phyloP scores from a whole-genome alignment of 2,329 filamentous ascomycete species.

The Colletotrichum salicis region DNA sequence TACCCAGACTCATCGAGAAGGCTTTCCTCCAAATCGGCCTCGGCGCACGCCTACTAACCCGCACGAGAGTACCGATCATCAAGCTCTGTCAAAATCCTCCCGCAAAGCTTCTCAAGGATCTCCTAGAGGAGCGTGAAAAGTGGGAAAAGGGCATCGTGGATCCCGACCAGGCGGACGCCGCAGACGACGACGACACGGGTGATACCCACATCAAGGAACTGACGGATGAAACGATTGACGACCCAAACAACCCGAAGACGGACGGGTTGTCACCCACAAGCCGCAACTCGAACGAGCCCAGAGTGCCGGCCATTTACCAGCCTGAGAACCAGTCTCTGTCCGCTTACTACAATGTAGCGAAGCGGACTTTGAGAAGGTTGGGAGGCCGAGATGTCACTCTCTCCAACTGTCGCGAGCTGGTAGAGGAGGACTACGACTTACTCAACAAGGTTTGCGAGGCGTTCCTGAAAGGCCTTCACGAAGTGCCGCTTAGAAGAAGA shows the following conservation, averaged over 20 bases:
- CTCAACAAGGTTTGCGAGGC: constrained; percentile 63
- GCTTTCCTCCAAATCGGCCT: constrained; percentile 77
- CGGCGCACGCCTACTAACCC: constrained; percentile 80
- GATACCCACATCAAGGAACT: constrained; percentile 16
- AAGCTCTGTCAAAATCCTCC: constrained; percentile 83
- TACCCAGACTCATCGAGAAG: constrained; percentile 81
- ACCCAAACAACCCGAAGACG: neutral
- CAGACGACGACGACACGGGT: constrained; percentile 42
- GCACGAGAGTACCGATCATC: constrained; percentile 86
- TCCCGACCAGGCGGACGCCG: constrained; percentile 49
- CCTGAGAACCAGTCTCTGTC: constrained; percentile 51
- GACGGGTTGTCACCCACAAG: neutral
- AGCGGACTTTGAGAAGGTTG: constrained; percentile 59
- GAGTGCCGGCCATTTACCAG: constrained; percentile 51
- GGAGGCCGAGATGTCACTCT: constrained; percentile 62
- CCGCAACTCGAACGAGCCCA: neutral
- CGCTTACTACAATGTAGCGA: constrained; percentile 60
- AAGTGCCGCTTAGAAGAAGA: constrained; percentile 56
- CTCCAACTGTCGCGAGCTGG: constrained; percentile 57
- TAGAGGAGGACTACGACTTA: constrained; percentile 55
- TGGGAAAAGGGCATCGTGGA: constrained; percentile 71
- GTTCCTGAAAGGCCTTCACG: constrained; percentile 65
- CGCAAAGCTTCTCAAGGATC: constrained; percentile 66
- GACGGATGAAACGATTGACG: constrained; percentile 9
- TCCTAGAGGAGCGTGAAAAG: constrained; percentile 73